These are phyloP conservation scores for Russula sp. DNA, from an alignment of 768 basidiomycete genomes.

Conservation along the genomic window DNA sequence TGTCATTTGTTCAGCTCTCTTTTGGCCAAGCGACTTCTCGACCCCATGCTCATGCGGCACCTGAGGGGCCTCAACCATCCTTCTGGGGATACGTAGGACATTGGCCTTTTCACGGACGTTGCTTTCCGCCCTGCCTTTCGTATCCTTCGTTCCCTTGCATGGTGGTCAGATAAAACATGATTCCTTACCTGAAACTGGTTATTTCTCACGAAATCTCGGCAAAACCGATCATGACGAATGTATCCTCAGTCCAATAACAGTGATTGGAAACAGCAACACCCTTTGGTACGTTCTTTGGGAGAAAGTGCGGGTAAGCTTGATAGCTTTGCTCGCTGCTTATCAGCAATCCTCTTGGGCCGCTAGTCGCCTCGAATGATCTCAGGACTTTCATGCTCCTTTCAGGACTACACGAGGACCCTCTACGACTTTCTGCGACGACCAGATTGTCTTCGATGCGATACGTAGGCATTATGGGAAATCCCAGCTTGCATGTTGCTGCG, in stretches of 20 bases:
- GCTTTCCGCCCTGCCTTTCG: background rate
- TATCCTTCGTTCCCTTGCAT: background rate
- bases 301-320: background rate
- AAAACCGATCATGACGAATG: background rate
- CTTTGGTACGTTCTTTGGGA: background rate
- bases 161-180: background rate
- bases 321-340: background rate
- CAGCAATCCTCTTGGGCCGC: constrained; percentile 1
- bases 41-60: background rate
- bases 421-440: background rate
- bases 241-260: background rate
- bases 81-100: constrained; percentile 16
- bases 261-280: background rate
- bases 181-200: background rate
- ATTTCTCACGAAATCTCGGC: background rate
- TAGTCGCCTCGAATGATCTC: constrained; percentile 16
- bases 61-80: background rate
- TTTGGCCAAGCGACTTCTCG: constrained; percentile 5
- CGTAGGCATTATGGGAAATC: background rate
- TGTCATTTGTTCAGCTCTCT: background rate
- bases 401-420: background rate
- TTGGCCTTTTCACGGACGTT: background rate
- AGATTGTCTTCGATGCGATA: background rate
- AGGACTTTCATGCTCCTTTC: background rate
- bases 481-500: background rate